Evolutionary conservation across 768 basidiomycete species (phyloP), one percentile per base, ranked within the genome.

Genomic region (Suillus ampliporus): DNA sequence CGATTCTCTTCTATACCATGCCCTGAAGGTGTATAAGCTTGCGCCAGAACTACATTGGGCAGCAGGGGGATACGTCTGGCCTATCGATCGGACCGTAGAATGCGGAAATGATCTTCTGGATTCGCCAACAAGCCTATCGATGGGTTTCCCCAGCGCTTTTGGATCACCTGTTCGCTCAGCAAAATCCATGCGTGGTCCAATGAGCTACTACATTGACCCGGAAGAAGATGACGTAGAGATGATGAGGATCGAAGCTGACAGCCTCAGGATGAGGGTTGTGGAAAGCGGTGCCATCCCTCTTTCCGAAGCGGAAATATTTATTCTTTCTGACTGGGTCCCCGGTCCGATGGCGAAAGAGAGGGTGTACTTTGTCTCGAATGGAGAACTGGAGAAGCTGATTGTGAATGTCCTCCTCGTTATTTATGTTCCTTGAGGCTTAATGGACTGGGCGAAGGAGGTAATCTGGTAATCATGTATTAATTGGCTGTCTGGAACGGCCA

Each of bases 31-130:
- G 43, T 91, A 87, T 79, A 92, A 92, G 63, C 85, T 94, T 51
- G 74, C 78, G 1, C 89, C 90, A 0, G 89, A 89, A 64, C 81
- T 94, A 1, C 89, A 89, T 63, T 94, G 90, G 89, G 86, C 88
- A 19, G 92, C 92, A 37, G 91, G 91, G 2, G 91, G 91, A 21
- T 92, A 89, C 72, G 81, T 94, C 64, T 94, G 92, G 92, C 87
- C 91, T 0, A 80, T 85, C 28, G 89, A 90, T 68, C 84, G 85
- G 57, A 83, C 84, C 0, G 88, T 92, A 21, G 89, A 92, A 68
- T 82, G 84, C 60, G 80, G 80, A 43, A 78, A 78, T 57, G 85
- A 87, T 43, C 74, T 79, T 61, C 64, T 67, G 9, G 75, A 78
- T 3, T 68, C 69, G 1, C 68, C 72, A n/a, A 67, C 62, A 23